Evolutionary conservation across 2,329 filamentous ascomycete species (phyloP), one percentile per base, ranked within the genome.

Genomic region (Botryosphaeria dothidea): DNA sequence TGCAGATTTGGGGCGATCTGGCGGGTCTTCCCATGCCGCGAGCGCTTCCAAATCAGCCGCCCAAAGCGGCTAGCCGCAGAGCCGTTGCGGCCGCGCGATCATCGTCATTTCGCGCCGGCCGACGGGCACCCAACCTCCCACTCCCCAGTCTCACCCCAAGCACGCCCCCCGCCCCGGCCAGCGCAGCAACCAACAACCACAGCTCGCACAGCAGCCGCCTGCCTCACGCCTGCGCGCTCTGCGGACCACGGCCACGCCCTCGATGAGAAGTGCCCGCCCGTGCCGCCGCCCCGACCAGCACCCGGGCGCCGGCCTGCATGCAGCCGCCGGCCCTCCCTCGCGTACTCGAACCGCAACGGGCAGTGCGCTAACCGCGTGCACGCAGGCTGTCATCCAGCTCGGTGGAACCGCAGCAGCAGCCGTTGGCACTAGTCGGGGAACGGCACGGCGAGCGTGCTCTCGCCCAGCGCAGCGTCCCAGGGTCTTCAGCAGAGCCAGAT

Each of bases 401-500:
- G 38, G 41, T 52, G 48, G 61, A 56, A 54, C 61, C 49, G 61
- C 61, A 56, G 51, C 61, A 64, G 61, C 61, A 56, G 61, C 61
- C 61, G 49, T 64, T 64, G 48, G n/a, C 61, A 45, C 61, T 64
- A 64, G 48, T 45, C 48, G 61, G 41, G 48, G 61, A 64, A 64
- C 61, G 61, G 61, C 61, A 45, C 61, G 61, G 43, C 48, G 61
- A 64, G 36, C 48, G 49, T 41, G 36, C 49, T 34, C 51, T 63
- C 34, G 34, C 60, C 46, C 60, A 63, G 49, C 46, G 34, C 60
- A 54, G 41, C 38, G 48, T 54, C 25, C 38, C 61, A 64, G 61
- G 61, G 48, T 64, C 61, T 56, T 64, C 61, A 52, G n/a, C 57
- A 61, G n/a, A n/a, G 61, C 61, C 15, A 64, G 61, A 64, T 64